These are phyloP conservation scores for Vaucheria bursata DNA, from an alignment of 352 stramenopile genomes.

Conservation along the genomic window DNA sequence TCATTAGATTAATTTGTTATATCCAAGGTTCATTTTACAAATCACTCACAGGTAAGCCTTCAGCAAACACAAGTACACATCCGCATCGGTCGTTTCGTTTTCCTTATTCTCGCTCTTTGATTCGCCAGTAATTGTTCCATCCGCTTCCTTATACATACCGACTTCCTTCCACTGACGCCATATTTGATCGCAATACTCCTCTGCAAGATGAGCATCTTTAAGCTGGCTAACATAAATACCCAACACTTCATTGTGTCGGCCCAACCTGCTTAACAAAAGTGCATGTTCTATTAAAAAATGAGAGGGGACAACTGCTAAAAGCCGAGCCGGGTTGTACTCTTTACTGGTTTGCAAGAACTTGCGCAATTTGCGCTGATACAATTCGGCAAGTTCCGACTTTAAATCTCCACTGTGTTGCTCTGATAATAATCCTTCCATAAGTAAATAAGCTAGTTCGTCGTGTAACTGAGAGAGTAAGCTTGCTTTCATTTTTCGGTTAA, in stretches of 20 bases:
- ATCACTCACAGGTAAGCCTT: slow-evolving; percentile 41
- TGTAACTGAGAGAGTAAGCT: slow-evolving; percentile 45
- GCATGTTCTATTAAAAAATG: slow-evolving; percentile 64
- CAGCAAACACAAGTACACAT: slow-evolving; percentile 32
- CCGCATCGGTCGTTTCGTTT: neutral
- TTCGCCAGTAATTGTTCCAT: neutral
- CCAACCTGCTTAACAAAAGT: slow-evolving; percentile 59
- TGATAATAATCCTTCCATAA: slow-evolving; percentile 64
- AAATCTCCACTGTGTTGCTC: neutral
- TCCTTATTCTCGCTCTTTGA: neutral
- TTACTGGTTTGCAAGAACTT: slow-evolving; percentile 56
- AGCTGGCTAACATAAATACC: slow-evolving; percentile 48
- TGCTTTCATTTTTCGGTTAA: slow-evolving; percentile 10
- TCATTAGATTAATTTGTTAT: no score
- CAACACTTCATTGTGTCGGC: slow-evolving; percentile 59
- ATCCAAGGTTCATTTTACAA: no score
- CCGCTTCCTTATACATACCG: neutral
- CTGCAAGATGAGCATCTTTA: slow-evolving; percentile 31
- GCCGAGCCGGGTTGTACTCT: slow-evolving; percentile 55
- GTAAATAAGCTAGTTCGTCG: slow-evolving; percentile 63
- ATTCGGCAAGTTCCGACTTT: slow-evolving; percentile 49
- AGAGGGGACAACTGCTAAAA: slow-evolving; percentile 57
- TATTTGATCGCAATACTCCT: slow-evolving; percentile 47
- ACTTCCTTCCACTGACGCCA: slow-evolving; percentile 23
- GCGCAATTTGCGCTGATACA: slow-evolving; percentile 60